phyloP scores from a whole-genome alignment of 1,284 basidiomycete genomes.

The Ustilago vetiveriae region DNA sequence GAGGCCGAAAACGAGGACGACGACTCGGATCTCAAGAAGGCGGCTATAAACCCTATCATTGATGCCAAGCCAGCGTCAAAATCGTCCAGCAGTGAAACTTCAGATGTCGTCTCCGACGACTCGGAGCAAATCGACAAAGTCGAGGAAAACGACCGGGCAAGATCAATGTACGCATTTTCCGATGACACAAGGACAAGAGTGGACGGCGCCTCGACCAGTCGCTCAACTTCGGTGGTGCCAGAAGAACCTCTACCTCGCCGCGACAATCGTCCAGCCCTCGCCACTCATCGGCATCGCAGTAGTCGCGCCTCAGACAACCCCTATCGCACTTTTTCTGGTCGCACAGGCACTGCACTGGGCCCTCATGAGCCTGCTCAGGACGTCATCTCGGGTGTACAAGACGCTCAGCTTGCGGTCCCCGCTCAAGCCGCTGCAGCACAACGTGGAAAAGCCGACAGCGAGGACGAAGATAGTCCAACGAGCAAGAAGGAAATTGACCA shows the following conservation, averaged over 20 bases:
- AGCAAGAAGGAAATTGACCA: constrained; percentile 3
- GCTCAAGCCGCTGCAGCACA: constrained; percentile 14
- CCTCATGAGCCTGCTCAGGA: constrained; percentile 44
- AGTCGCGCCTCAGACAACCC: constrained; percentile 31
- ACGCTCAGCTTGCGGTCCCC: constrained; percentile 16
- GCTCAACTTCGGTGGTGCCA: constrained; percentile 29
- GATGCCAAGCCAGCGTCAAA: constrained; percentile 5
- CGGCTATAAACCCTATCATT: neutral
- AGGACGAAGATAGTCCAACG: constrained; percentile 7
- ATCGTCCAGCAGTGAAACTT: constrained; percentile 15
- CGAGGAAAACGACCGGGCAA: constrained; percentile 1
- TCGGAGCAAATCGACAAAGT: constrained; percentile 7
- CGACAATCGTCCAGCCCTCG: constrained; percentile 5
- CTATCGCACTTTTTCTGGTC: constrained; percentile 20
- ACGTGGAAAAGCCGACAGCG: neutral
- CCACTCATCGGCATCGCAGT: constrained; percentile 24
- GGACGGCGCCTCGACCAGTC: constrained; percentile 22
- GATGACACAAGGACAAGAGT: constrained; percentile 37
- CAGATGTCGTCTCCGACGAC: constrained; percentile 1
- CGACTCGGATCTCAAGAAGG: neutral
- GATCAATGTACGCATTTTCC: constrained; percentile 14
- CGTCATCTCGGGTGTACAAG: constrained; percentile 5
- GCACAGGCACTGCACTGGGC: constrained; percentile 14
- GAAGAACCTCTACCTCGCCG: constrained; percentile 14
- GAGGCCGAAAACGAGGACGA: constrained; percentile 12